phyloP scores from a whole-genome alignment of 1,139 yeast species.

The Yamadazyma sp. region DNA sequence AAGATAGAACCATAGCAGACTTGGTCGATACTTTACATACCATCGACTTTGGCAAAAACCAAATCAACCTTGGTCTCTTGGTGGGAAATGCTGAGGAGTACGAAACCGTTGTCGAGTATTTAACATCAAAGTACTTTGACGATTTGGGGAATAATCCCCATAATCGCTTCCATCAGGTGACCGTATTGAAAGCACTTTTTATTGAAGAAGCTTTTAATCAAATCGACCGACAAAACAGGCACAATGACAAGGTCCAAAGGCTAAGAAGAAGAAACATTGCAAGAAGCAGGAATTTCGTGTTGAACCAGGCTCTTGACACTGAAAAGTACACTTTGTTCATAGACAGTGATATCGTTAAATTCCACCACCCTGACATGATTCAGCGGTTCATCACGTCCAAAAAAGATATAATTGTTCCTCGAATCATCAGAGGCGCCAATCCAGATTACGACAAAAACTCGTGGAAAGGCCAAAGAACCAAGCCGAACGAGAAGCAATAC shows the following conservation, averaged over 20 bases:
- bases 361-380: constrained; percentile 30
- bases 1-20: constrained; percentile 21
- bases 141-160: constrained; percentile 3
- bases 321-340: constrained; percentile 44
- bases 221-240: constrained; percentile 27
- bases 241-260: constrained; percentile 31
- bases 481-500: constrained; percentile 34
- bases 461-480: constrained; percentile 46
- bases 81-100: constrained; percentile 28
- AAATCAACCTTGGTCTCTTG: constrained; percentile 31
- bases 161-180: constrained; percentile 20
- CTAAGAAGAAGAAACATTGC: constrained; percentile 35
- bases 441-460: constrained; percentile 44
- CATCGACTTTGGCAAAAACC: constrained; percentile 16
- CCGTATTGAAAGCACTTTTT: constrained; percentile 33
- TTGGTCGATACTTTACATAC: constrained; percentile 24
- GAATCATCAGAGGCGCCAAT: constrained; percentile 28
- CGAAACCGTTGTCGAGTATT: constrained; percentile 17
- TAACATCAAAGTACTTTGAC: constrained; percentile 16
- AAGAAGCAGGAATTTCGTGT: constrained; percentile 34
- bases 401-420: constrained; percentile 43
- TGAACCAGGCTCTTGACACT: constrained; percentile 24
- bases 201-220: constrained; percentile 24
- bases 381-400: constrained; percentile 29
- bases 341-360: constrained; percentile 41